A percentile compares a stretch with the other conserved stretches of the same genome.
Evolutionary conservation across 768 basidiomycete species (phyloP).

Genomic region (Holtermannia corniformis): DNA sequence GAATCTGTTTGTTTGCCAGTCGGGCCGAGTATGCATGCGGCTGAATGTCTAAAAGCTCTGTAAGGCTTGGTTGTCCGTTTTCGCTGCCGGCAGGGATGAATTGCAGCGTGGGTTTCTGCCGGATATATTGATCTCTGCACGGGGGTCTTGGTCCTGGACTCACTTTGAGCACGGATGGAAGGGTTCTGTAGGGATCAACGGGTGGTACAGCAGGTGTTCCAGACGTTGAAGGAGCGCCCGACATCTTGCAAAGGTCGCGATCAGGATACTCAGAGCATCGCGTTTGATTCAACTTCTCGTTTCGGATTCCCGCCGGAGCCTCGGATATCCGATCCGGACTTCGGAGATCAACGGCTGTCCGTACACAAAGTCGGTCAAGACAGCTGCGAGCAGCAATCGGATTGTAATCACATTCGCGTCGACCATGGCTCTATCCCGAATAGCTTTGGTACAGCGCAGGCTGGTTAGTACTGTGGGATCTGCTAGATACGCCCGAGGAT

Average conservation of each 20-base stretch:
- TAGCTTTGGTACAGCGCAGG: background rate
- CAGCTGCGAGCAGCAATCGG: background rate
- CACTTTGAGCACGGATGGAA: background rate
- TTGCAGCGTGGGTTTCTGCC: constrained; percentile 24
- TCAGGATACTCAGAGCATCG: no score
- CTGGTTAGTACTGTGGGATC: no score
- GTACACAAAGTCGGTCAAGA: no score
- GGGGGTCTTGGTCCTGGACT: background rate
- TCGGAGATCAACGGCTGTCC: no score
- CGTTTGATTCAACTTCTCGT: no score
- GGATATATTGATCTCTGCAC: background rate
- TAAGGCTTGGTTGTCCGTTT: constrained; percentile 4
- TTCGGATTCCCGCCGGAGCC: no score
- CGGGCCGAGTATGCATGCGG: constrained; percentile 22
- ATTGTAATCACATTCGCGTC: no score
- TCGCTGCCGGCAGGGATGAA: constrained; percentile 4
- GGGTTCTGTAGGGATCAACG: background rate
- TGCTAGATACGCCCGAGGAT: no score
- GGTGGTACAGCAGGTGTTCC: no score
- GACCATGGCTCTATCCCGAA: background rate
- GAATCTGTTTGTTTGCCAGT: constrained; percentile 22
- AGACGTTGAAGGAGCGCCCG: background rate
- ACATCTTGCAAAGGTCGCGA: no score
- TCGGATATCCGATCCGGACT: no score
- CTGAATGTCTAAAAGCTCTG: constrained; percentile 19